Percentiles rank a stretch among this genome's conserved stretches.
Conservation (phyloP, 2,329 filamentous ascomycete genomes). For the Fusarium sp. region DNA sequence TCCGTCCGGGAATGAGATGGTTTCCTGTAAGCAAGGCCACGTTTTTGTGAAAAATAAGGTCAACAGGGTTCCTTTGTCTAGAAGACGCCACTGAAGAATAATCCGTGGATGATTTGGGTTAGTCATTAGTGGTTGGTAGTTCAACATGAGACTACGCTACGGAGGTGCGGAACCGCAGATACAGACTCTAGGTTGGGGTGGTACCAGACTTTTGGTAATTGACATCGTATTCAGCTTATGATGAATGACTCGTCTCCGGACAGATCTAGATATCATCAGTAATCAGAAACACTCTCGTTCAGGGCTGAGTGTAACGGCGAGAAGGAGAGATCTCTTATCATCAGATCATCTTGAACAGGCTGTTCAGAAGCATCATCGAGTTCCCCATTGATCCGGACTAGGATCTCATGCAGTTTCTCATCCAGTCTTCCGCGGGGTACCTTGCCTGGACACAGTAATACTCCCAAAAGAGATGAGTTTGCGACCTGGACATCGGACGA, state of each 20-base stretch:
- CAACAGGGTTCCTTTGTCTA: neutral
- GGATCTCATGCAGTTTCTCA: neutral
- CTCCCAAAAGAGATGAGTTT: neutral
- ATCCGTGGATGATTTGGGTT: neutral
- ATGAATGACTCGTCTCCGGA: neutral
- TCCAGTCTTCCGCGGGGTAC: neutral
- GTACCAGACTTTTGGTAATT: neutral
- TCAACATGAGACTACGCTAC: neutral
- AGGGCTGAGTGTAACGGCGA: neutral
- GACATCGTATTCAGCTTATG: neutral
- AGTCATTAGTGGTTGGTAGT: neutral
- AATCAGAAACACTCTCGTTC: neutral
- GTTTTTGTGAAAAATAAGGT: neutral
- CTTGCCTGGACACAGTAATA: neutral
- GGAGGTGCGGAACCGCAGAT: constrained; percentile 30
- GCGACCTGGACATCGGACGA: neutral
- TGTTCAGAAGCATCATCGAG: neutral
- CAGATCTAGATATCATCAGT: neutral
- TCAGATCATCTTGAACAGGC: neutral
- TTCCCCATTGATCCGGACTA: neutral
- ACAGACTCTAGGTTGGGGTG: constrained; percentile 6
- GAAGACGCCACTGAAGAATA: neutral
- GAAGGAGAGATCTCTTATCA: neutral
- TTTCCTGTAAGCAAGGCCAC: constrained; percentile 3
- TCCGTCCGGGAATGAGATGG: constrained; percentile 8